Evolutionary conservation across 148 eudicot species (phyloP).

Genomic region (Mesembryanthemum crystallinum): DNA sequence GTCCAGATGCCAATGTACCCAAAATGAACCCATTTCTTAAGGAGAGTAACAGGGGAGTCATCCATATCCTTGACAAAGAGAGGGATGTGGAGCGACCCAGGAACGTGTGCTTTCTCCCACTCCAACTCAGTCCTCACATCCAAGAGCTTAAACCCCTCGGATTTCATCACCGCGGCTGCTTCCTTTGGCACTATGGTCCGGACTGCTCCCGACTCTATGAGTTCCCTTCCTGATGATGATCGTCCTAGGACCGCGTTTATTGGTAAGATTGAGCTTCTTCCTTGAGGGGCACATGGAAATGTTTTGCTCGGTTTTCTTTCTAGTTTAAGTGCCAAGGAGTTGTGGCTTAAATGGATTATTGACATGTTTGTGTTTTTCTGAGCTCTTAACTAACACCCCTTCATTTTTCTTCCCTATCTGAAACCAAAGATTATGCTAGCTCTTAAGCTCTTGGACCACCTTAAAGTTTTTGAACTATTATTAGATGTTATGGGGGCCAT

Average conservation of each 20-base stretch:
- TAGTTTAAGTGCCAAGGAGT: slow-evolving; percentile 19
- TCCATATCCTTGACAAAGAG: slow-evolving; percentile 69
- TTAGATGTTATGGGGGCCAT: neutral
- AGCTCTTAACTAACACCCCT: neutral
- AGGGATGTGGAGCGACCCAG: slow-evolving; percentile 77
- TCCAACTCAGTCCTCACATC: slow-evolving; percentile 94
- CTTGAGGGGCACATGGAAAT: slow-evolving; percentile 1
- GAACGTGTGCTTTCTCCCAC: slow-evolving; percentile 69
- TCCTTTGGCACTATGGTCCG: slow-evolving; percentile 57
- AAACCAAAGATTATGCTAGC: neutral
- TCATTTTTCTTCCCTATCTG: neutral
- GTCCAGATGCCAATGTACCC: slow-evolving; percentile 98
- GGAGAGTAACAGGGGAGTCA: slow-evolving; percentile 51
- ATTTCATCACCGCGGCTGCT: slow-evolving; percentile 45
- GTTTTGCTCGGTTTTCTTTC: slow-evolving; percentile 10
- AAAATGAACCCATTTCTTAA: slow-evolving; percentile 94
- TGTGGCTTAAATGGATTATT: slow-evolving; percentile 12
- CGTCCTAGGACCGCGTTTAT: slow-evolving; percentile 34
- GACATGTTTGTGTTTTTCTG: slow-evolving; percentile 13
- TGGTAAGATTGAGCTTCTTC: slow-evolving; percentile 6
- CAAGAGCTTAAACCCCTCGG: slow-evolving; percentile 55
- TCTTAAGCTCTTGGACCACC: slow-evolving; percentile 18
- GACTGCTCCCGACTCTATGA: slow-evolving; percentile 62
- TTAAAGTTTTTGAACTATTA: neutral
- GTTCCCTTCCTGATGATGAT: slow-evolving; percentile 37